phyloP scores from a whole-genome alignment of 2,329 filamentous ascomycete species.

The Cladosporium velox region DNA sequence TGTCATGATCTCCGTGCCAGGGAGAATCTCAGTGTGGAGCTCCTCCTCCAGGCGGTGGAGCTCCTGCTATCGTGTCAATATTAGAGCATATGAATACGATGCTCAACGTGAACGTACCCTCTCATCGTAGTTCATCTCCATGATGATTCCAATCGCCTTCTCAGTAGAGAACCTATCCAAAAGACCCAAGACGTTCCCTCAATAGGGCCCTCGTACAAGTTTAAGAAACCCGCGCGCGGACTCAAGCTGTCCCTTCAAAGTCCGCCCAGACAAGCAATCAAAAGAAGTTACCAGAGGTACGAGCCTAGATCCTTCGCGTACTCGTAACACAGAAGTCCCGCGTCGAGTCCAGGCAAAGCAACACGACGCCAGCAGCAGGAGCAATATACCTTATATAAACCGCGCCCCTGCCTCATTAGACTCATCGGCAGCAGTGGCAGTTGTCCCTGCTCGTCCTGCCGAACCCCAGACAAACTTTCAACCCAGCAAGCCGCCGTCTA shows the following conservation, averaged over 20 bases:
- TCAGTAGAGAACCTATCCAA: background rate
- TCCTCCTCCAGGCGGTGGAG: slow-evolving; percentile 52
- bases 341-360: background rate
- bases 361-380: background rate
- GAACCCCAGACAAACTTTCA: background rate
- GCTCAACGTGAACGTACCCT: slow-evolving; percentile 31
- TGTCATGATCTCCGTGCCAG: slow-evolving; percentile 61
- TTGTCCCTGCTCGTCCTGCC: background rate
- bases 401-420: background rate
- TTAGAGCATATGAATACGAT: background rate
- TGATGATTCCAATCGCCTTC: slow-evolving; percentile 29
- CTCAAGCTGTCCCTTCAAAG: background rate
- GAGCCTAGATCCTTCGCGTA: background rate
- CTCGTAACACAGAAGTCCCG: background rate
- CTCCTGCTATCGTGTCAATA: slow-evolving; percentile 38
- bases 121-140: slow-evolving; percentile 54
- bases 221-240: background rate
- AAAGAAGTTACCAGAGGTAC: background rate
- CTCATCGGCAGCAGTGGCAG: too few species aligned
- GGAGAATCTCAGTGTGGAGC: slow-evolving; percentile 56
- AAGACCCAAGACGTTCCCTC: background rate
- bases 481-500: background rate
- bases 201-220: background rate
- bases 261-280: background rate
- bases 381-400: background rate